These are phyloP conservation scores for Brasilioporus rufonigricans DNA, from an alignment of 768 basidiomycete genomes.

Conservation along the genomic window DNA sequence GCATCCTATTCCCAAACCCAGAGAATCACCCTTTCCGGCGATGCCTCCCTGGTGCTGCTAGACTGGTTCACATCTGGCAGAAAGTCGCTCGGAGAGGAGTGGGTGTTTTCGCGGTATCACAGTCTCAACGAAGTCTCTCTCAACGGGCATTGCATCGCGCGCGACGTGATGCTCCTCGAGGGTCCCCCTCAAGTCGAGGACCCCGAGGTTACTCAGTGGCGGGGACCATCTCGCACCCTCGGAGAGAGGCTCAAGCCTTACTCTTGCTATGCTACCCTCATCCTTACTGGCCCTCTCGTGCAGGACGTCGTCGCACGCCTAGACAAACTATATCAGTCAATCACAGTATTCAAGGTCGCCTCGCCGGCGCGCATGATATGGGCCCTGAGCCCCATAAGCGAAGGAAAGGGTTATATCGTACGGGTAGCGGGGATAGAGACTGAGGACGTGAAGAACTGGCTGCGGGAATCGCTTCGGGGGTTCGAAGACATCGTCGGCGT, in stretches of 20 bases:
- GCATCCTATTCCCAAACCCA: constrained; percentile 86
- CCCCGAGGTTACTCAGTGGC: constrained; percentile 3
- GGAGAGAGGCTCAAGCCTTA: constrained; percentile 71
- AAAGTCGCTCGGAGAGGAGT: constrained; percentile 79
- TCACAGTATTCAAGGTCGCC: constrained; percentile 58
- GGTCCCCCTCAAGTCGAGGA: constrained; percentile 25
- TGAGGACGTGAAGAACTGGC: constrained; percentile 71
- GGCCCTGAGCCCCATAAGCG: constrained; percentile 66
- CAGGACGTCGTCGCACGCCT: constrained; percentile 48
- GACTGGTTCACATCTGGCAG: constrained; percentile 95
- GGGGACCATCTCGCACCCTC: constrained; percentile 46
- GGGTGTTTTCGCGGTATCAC: constrained; percentile 83
- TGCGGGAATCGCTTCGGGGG: constrained; percentile 51
- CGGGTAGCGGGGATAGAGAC: constrained; percentile 76
- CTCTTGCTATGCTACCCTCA: constrained; percentile 84
- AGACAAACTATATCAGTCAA: constrained; percentile 44
- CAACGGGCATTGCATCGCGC: constrained; percentile 61
- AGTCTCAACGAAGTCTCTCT: constrained; percentile 82
- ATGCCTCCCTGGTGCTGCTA: constrained; percentile 68
- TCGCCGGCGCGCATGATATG: constrained; percentile 69
- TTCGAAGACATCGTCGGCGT: constrained; percentile 55
- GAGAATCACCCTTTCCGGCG: constrained; percentile 61
- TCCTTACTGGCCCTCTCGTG: constrained; percentile 72
- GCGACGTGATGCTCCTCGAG: constrained; percentile 78
- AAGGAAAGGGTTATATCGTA: constrained; percentile 53